Percentiles rank a stretch among this genome's conserved stretches.
These are phyloP conservation scores for Allium sativum DNA, from an alignment of 106 monocot genomes.

Conservation along the genomic window DNA sequence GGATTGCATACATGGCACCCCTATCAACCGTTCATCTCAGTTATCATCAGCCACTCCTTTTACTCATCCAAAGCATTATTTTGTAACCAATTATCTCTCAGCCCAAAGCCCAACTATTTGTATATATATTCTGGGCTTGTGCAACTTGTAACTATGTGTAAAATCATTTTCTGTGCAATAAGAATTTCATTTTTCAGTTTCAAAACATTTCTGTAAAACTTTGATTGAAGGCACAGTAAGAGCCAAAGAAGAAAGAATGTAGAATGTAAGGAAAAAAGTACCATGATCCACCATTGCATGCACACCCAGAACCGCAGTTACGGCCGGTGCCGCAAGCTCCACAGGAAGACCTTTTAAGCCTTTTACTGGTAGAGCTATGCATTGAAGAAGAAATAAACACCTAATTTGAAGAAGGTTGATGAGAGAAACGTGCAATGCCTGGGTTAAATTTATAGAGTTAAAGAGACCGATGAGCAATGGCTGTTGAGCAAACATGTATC, in stretches of 20 bases:
- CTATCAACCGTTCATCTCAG: too few species aligned
- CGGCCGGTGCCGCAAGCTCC: background rate
- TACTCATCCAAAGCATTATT: too few species aligned
- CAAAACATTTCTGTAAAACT: too few species aligned
- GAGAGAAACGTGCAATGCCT: background rate
- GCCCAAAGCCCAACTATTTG: too few species aligned
- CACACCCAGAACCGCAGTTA: background rate
- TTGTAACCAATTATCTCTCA: too few species aligned
- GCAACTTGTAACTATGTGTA: too few species aligned
- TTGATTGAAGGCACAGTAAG: too few species aligned
- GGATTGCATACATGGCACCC: too few species aligned
- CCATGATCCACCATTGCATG: background rate
- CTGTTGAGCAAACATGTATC: background rate
- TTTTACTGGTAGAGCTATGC: background rate
- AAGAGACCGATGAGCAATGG: background rate
- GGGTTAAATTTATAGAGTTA: background rate
- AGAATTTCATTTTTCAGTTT: background rate
- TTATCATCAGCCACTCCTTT: too few species aligned
- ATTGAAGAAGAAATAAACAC: background rate
- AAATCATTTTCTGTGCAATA: too few species aligned
- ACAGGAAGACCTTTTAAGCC: background rate
- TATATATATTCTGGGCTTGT: too few species aligned
- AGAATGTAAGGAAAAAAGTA: background rate
- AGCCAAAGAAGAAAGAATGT: background rate
- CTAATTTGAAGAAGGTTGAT: background rate